Conservation (phyloP, 2,329 filamentous ascomycete genomes). For the Pochonia chlamydosporia region DNA sequence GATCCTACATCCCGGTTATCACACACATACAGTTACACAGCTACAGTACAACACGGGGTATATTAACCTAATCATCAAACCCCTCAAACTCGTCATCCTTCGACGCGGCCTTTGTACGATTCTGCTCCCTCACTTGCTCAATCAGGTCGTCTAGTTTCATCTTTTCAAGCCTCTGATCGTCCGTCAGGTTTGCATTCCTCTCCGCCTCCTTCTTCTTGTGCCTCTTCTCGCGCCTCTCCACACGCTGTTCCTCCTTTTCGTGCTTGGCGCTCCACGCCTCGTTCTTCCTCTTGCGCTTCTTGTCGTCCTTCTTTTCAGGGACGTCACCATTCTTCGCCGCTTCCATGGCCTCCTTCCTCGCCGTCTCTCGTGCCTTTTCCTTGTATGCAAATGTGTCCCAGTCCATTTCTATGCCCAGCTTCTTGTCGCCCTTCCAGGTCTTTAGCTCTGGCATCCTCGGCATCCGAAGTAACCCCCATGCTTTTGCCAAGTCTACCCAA, state of each 20-base stretch:
- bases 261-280: constrained; percentile 69
- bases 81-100: constrained; percentile 52
- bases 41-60: constrained; percentile 15
- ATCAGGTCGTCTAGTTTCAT: constrained; percentile 60
- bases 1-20: too few relatives aligned
- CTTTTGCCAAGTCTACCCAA: constrained; percentile 74
- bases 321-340: constrained; percentile 34
- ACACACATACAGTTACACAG: too few relatives aligned
- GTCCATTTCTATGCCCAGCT: constrained; percentile 57
- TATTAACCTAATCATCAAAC: constrained; percentile 43
- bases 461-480: constrained; percentile 80
- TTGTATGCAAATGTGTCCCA: constrained; percentile 65
- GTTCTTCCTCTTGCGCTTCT: constrained; percentile 53
- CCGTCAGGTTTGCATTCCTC: constrained; percentile 59
- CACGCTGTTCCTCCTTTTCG: constrained; percentile 58
- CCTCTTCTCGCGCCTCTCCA: constrained; percentile 58
- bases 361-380: constrained; percentile 65
- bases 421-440: constrained; percentile 63
- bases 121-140: constrained; percentile 54
- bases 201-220: constrained; percentile 59
- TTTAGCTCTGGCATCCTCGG: constrained; percentile 92
- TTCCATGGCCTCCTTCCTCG: constrained; percentile 52
- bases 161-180: constrained; percentile 59
- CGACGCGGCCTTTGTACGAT: constrained; percentile 34
- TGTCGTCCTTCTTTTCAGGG: constrained; percentile 32